Base-by-base conservation (phyloP, 2,329 filamentous ascomycete species). In the Magnaporthiopsis incrustans region DNA sequence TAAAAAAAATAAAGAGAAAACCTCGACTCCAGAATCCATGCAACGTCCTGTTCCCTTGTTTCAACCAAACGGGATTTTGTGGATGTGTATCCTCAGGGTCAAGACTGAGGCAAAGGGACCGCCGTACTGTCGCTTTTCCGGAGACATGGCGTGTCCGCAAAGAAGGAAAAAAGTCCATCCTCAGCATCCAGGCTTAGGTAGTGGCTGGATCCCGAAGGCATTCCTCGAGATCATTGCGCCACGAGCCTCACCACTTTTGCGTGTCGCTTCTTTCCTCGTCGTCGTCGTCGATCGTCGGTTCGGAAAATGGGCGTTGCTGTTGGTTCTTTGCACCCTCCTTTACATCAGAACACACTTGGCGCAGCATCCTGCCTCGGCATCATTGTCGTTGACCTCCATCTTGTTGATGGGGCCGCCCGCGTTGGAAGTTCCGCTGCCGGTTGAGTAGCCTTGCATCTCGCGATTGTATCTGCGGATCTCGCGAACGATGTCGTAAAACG, bases 381-480 rank as follows among this genome's bases (percentile, higher is more conserved):
- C 83, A 67, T 85, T 84, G 66, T 88, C 87, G 69, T 89, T 86
- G 71, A 95, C 85, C 70, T 96, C 90, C 84, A 96, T 88, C 78
- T 93, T 91, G 81, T 85, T 82, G 66, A 79, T 75, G 68, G 82
- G 88, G 71, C 84, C 85, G 70, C 83, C 85, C 67, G 79, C 78
- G 70, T 86, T 86, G 67, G 87, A 80, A 66, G 83, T 81, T 71
- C 85, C 87, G 70, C 89, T 89, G 67, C 84, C 86, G 65, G 88
- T 86, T 59, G 89, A 87, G 77, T 96, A 91, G 66, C 91, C 91
- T 66, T 93, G 92, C 88, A 97, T 96, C 75, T 98, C 94, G 76
- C 95, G 94, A 86, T 99, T 98, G 81, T 96, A 98, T 79, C 92
- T 90, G 79, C 95, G 88, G 74, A 99, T 99, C 77, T 98, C 95